A percentile compares a stretch with the other conserved stretches of the same genome.
Conservation (phyloP, 192 early-diverging fungal species). For the Entomortierella chlamydospora region DNA sequence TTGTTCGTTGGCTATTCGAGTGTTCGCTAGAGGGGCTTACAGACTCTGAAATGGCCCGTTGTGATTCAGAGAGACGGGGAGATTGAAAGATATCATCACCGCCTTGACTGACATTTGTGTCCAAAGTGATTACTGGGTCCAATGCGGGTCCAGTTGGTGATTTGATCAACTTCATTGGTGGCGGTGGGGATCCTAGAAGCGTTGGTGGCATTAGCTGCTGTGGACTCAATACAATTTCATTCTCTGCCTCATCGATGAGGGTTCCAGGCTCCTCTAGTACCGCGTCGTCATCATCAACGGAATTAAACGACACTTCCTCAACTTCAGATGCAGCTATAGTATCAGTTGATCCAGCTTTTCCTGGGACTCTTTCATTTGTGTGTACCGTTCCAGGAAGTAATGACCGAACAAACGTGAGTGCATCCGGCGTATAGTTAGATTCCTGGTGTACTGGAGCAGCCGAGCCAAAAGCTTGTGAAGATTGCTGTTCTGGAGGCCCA, state of each 20-base stretch:
- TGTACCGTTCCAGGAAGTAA: conserved; percentile 6
- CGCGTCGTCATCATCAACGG: neutral
- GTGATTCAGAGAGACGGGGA: neutral
- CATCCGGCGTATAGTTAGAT: conserved; percentile 8
- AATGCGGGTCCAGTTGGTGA: conserved; percentile 14
- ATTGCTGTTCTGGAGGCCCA: conserved; percentile 1
- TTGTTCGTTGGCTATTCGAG: neutral
- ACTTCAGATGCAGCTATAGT: neutral
- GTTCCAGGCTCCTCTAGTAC: conserved; percentile 9
- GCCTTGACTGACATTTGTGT: neutral
- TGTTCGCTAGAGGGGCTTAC: neutral
- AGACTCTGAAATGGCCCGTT: neutral
- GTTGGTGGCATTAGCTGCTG: neutral
- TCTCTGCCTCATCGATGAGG: neutral
- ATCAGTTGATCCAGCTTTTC: neutral
- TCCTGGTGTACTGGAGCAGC: neutral
- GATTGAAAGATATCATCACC: neutral
- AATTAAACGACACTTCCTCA: neutral
- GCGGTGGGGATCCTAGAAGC: neutral
- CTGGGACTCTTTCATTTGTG: neutral
- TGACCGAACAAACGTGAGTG: conserved; percentile 26
- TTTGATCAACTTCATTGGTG: conserved; percentile 25
- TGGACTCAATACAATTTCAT: neutral
- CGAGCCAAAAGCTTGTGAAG: conserved; percentile 2
- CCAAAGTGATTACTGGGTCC: conserved; percentile 22